Conservation (phyloP, 768 basidiomycete species). For the Neoboletus magnificus region DNA sequence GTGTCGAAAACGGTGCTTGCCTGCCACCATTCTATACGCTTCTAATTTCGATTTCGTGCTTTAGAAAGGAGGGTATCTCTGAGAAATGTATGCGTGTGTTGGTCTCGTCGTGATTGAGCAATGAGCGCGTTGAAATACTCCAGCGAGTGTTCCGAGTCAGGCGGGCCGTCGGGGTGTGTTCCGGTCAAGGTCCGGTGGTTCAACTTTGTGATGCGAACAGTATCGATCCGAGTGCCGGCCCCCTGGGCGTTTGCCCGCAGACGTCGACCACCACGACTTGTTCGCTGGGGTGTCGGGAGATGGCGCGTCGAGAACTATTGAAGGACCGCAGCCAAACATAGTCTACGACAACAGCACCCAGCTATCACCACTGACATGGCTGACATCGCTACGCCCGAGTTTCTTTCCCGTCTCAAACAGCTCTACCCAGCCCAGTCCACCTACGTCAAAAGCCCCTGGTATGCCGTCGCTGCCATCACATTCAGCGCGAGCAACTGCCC, state of each 20-base stretch:
- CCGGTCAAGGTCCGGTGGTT: background rate
- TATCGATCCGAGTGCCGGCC: background rate
- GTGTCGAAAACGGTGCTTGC: conserved; percentile 1
- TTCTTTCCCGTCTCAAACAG: conserved; percentile 44
- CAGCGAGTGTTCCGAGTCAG: background rate
- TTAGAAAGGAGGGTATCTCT: background rate
- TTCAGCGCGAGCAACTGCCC: conserved; percentile 59
- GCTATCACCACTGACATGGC: conserved; percentile 4
- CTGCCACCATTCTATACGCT: conserved; percentile 19
- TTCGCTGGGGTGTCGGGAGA: background rate
- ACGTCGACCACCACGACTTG: background rate
- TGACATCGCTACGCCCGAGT: conserved; percentile 37
- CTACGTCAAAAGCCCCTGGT: conserved; percentile 51
- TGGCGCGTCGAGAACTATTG: background rate
- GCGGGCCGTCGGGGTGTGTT: background rate
- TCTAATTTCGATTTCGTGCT: background rate
- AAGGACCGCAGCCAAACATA: background rate
- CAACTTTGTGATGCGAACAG: background rate
- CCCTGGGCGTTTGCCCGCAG: background rate
- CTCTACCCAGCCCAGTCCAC: conserved; percentile 38
- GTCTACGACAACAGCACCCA: background rate
- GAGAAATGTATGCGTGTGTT: background rate
- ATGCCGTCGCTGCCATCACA: conserved; percentile 52
- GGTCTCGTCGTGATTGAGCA: background rate
- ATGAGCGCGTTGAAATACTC: background rate